Evolutionary conservation across 2,329 filamentous ascomycete genomes (phyloP), one percentile per base, ranked within the genome.

Genomic region (Chaetomium strumarium): DNA sequence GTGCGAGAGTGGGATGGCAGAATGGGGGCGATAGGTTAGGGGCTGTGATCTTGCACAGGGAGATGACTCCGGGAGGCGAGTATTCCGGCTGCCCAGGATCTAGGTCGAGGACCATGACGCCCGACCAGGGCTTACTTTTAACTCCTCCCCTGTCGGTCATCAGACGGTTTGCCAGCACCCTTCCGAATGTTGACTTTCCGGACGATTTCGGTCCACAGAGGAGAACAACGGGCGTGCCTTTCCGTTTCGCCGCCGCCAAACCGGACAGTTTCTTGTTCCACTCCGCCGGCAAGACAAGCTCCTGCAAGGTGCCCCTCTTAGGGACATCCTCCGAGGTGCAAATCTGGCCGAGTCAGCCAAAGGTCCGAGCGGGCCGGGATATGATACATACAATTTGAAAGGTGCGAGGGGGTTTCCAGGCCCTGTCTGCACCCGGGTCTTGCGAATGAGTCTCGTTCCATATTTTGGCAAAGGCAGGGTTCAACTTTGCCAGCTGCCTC

Each of bases 81-180:
- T 86, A 90, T 63, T 91, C 88, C 2, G 88, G 86, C 62, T 90
- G 87, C 0, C 84, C 85, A 1, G 86, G 85, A 63, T 93, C 88
- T 10, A 92, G 73, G 60, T 93, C 88, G 7, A 93, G 74, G n/a
- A 86, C 72, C 50, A 75, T 76, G 24, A 85, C 72, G 46, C 68
- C 55, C 1, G 62, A 53, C 59, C 64, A 60, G n/a, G 58, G 51
- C 17, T 62, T 36, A 60, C 59, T 60, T 62, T 60, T 60, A 55
- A 51, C 55, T 55, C 49, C 56, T 2, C 43, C 57, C 52, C 64
- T 61, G 42, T 71, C 67, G 3, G 81, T 85, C n/a, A 88, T 67
- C 9, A 88, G 69, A 11, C 80, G 77, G 62, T 91, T 91, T 9
- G 77, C 69, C 2, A 91, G 70, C 5, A 89, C 67, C 44, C 79